Conservation (phyloP, 2,329 filamentous ascomycete species). For the Amphichorda felina region DNA sequence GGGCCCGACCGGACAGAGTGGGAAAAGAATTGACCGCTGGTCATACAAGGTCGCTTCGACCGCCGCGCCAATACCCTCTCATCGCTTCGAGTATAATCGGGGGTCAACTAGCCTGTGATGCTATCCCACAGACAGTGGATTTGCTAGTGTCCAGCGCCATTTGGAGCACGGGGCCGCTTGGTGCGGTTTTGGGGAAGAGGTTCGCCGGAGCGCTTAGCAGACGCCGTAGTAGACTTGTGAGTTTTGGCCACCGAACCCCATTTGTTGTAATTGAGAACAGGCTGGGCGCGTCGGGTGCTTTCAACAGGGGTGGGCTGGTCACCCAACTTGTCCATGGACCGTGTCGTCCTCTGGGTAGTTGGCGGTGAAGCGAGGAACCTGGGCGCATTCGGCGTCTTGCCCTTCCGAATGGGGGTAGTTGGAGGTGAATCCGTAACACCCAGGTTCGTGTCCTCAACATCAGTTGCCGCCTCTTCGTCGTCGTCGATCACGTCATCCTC, state of each 20-base stretch:
- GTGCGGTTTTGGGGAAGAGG: neutral
- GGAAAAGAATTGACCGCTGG: too few species aligned
- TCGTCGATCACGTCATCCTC: constrained; percentile 24
- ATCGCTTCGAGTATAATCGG: too few species aligned
- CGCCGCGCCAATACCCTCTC: too few species aligned
- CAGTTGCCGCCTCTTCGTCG: constrained; percentile 47
- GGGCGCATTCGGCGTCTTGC: constrained; percentile 40
- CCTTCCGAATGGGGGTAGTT: constrained; percentile 22
- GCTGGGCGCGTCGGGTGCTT: constrained; percentile 17
- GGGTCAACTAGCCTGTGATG: too few species aligned
- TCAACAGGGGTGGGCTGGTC: too few species aligned
- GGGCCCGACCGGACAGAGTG: too few species aligned
- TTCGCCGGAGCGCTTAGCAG: constrained; percentile 1
- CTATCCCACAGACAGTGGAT: too few species aligned
- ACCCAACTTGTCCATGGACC: constrained; percentile 40
- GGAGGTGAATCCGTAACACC: constrained; percentile 12
- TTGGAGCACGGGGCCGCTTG: neutral
- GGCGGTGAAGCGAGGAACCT: constrained; percentile 51
- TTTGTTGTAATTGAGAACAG: constrained; percentile 1
- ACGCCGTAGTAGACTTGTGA: neutral
- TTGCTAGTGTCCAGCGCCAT: too few species aligned
- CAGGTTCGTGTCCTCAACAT: constrained; percentile 40
- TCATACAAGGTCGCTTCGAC: too few species aligned
- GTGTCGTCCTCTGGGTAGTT: constrained; percentile 46
- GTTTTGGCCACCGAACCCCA: constrained; percentile 1